Percentiles rank a stretch among this genome's conserved stretches.
phyloP scores from a whole-genome alignment of 169 alveolate genomes.

The Amoebophrya sp. region DNA sequence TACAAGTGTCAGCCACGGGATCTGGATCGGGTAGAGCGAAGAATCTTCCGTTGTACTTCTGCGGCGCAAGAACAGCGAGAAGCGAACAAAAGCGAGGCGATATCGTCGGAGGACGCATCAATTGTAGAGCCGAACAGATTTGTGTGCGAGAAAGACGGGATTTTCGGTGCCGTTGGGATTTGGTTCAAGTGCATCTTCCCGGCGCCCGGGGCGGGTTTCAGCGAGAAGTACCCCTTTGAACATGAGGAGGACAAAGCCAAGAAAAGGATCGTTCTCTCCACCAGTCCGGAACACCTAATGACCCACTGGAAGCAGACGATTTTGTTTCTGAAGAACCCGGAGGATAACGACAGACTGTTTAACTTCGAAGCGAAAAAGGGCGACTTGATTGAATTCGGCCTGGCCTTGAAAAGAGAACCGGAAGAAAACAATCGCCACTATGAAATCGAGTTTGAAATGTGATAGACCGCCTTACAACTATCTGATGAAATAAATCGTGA shows the following conservation, averaged over 20 bases:
- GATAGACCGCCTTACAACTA: too few relatives aligned
- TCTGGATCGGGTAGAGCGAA: too few relatives aligned
- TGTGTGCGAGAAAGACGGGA: too few relatives aligned
- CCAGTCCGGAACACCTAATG: background rate
- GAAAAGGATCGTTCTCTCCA: background rate
- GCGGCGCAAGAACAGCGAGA: too few relatives aligned
- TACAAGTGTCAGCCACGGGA: too few relatives aligned
- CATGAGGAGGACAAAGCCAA: background rate
- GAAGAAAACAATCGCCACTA: background rate
- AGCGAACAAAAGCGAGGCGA: too few relatives aligned
- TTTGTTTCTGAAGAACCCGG: background rate
- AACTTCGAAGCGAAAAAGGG: background rate
- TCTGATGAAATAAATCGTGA: too few relatives aligned
- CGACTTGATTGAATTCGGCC: background rate
- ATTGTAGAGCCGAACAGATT: too few relatives aligned
- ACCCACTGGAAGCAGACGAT: slow-evolving; percentile 4
- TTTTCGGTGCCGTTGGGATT: background rate
- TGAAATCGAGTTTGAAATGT: background rate
- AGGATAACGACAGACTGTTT: background rate
- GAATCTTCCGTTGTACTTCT: too few relatives aligned
- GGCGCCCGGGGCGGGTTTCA: background rate
- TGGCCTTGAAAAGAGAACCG: background rate
- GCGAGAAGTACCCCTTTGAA: background rate
- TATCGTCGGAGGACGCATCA: too few relatives aligned
- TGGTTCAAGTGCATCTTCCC: background rate